Percentiles rank a stretch among this genome's conserved stretches.
phyloP scores from a whole-genome alignment of 163 green algal genomes.

The Scenedesmus sp. region DNA sequence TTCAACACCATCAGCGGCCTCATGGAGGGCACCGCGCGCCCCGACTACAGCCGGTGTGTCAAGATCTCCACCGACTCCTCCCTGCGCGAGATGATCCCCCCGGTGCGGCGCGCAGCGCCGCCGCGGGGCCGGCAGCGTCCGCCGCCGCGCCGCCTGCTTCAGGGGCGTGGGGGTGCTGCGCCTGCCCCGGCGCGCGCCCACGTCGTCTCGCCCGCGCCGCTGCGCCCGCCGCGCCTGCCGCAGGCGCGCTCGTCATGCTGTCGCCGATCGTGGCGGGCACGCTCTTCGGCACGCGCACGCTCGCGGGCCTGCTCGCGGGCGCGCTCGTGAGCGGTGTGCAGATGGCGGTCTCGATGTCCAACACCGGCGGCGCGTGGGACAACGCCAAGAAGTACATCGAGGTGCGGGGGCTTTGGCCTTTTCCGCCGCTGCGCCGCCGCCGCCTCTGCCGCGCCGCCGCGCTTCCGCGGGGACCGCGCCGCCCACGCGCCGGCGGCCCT shows the following conservation, averaged over 20 bases:
- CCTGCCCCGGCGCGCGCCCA: not conserved
- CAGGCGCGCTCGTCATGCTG: constrained; percentile 93
- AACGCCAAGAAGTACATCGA: constrained; percentile 99
- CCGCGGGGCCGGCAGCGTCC: not conserved
- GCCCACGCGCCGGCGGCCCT: too few relatives aligned
- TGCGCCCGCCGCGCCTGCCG: not conserved
- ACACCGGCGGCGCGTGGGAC: constrained; percentile 99
- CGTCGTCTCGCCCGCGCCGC: too few relatives aligned
- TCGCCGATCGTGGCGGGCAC: constrained; percentile 90
- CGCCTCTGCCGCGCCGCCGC: too few relatives aligned
- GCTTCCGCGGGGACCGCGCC: too few relatives aligned
- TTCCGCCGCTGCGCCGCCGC: not conserved
- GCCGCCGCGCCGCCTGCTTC: too few relatives aligned
- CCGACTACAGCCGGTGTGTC: constrained; percentile 97
- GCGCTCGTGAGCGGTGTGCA: constrained; percentile 96
- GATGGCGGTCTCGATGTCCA: constrained; percentile 99
- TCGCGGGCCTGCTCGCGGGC: constrained; percentile 95
- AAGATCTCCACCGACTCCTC: constrained; percentile 97
- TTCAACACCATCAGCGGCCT: constrained; percentile 82
- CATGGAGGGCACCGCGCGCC: constrained; percentile 94
- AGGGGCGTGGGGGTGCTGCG: not conserved
- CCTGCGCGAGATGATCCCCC: constrained; percentile 97
- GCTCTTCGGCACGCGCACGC: constrained; percentile 82
- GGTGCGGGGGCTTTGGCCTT: constrained; percentile 49
- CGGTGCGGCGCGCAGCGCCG: constrained; percentile 44